Conservation (phyloP, 805 yeast species). For the Metschnikowia sp. region DNA sequence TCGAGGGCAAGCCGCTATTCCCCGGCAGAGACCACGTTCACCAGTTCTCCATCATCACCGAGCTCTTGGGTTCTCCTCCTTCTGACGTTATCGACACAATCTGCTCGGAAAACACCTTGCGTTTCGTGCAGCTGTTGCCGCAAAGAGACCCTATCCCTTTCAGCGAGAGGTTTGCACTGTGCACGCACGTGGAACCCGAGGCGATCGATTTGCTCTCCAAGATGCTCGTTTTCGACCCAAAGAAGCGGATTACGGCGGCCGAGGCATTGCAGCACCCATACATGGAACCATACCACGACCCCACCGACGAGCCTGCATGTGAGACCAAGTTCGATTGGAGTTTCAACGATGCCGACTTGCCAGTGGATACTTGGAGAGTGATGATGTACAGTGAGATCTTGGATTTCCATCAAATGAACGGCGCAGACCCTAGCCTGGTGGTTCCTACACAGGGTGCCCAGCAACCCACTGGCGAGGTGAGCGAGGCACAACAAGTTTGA, state of each 20-base stretch:
- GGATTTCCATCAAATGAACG: slow-evolving; percentile 90
- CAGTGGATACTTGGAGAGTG: slow-evolving; percentile 97
- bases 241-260: slow-evolving; percentile 88
- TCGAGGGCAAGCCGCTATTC: slow-evolving; percentile 93
- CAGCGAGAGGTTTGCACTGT: slow-evolving; percentile 68
- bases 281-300: slow-evolving; percentile 93
- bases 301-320: slow-evolving; percentile 95
- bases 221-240: slow-evolving; percentile 94
- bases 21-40: slow-evolving; percentile 99
- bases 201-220: slow-evolving; percentile 85
- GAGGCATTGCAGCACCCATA: slow-evolving; percentile 89
- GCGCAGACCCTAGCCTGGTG: slow-evolving; percentile 20
- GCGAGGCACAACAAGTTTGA: slow-evolving; percentile 7
- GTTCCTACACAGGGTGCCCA: slow-evolving; percentile 3
- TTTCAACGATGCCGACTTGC: slow-evolving; percentile 95
- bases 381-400: slow-evolving; percentile 98
- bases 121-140: slow-evolving; percentile 92
- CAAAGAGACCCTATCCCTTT: slow-evolving; percentile 90
- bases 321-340: slow-evolving; percentile 95
- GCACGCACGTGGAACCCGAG: slow-evolving; percentile 37
- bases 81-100: slow-evolving; percentile 93
- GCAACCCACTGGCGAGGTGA: slow-evolving; percentile 6
- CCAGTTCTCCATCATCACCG: slow-evolving; percentile 95
- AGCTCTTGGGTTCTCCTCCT: slow-evolving; percentile 94
- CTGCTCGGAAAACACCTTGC: slow-evolving; percentile 89